Evolutionary conservation across 768 basidiomycete genomes (phyloP).

Genomic region (Xerocomellus intermedius): DNA sequence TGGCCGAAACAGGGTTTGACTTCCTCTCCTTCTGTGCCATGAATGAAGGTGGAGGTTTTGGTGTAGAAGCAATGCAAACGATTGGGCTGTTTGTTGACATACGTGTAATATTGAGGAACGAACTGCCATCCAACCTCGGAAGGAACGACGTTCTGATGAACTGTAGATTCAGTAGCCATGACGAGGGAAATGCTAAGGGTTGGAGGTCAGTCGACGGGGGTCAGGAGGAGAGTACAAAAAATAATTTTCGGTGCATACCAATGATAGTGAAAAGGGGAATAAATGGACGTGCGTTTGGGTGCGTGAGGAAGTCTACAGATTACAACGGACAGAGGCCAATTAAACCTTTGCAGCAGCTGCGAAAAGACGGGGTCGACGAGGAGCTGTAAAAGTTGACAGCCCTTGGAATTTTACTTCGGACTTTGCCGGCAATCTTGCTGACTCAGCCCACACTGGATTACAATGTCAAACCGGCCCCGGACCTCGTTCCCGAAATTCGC

Average conservation of each 20-base stretch:
- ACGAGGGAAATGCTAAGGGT: conserved; percentile 30
- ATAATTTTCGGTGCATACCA: conserved; percentile 14
- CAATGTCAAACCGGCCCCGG: background rate
- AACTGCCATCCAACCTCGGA: conserved; percentile 99
- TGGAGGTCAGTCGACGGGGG: background rate
- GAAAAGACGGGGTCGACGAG: conserved; percentile 24
- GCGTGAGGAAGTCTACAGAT: conserved; percentile 39
- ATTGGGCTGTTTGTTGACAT: conserved; percentile 96
- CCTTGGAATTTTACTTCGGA: conserved; percentile 31
- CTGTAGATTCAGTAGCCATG: conserved; percentile 44
- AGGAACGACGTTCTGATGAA: conserved; percentile 71
- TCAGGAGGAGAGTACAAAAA: conserved; percentile 5
- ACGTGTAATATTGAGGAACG: conserved; percentile 98
- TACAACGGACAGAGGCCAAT: conserved; percentile 33
- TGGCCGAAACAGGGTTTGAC: conserved; percentile 87
- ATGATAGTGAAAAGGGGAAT: conserved; percentile 30
- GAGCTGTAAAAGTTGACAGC: conserved; percentile 16
- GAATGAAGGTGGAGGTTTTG: conserved; percentile 95
- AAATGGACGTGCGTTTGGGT: conserved; percentile 34
- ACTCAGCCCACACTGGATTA: conserved; percentile 21
- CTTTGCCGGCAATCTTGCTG: conserved; percentile 28
- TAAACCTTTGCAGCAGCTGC: conserved; percentile 28
- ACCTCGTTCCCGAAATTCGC: background rate
- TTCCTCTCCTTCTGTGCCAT: conserved; percentile 97
- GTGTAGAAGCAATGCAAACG: conserved; percentile 99